Evolutionary conservation across 2,329 filamentous ascomycete species (phyloP), one percentile per base, ranked within the genome.

Genomic region (Penicillium paneum): DNA sequence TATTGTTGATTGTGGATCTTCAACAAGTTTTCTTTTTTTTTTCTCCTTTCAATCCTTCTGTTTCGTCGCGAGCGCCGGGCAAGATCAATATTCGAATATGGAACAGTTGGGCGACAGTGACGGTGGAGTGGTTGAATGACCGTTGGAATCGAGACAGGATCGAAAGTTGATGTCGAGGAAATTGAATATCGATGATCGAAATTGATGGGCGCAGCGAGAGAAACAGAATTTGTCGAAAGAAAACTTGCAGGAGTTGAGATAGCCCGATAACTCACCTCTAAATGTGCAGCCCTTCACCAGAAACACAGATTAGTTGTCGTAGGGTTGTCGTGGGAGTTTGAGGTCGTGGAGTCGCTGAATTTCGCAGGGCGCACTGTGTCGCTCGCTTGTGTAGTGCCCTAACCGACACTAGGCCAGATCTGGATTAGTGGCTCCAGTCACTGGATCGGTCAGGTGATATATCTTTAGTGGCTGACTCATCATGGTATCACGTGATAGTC

Each of bases 341-440:
- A 68, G 67, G 69, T 73, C 67, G 68, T 74, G 68, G 72, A 64
- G 62, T 70, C 66, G 64, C 67, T 61, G 73, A 75, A 75, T 74
- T 75, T 75, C 69, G 71, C 73, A 73, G 65, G 59, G 56, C 63
- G 57, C 63, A 63, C 49, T 62, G 62, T 74, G 72, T 75, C 67
- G 68, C 71, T 75, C 73, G 73, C 73, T 76, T 75, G 72, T 72
- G 68, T 68, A 67, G 65, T 71, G 71, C 72, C 72, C 72, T 75
- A 74, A 67, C 62, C 61, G 63, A 65, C 58, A 56, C 74, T 75
- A 76, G 60, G 15, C 67, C 36, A 1, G 0, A 52, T 28, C 0
- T 0, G 61, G 68, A 15, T 51, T 73, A 72, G 57, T 0, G 39
- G 1, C 0, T 10, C 46, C 47, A 32, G 24, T 48, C 42, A 38